Conservation (phyloP, 2,329 filamentous ascomycete genomes). For the Pseudogymnoascus sp. region DNA sequence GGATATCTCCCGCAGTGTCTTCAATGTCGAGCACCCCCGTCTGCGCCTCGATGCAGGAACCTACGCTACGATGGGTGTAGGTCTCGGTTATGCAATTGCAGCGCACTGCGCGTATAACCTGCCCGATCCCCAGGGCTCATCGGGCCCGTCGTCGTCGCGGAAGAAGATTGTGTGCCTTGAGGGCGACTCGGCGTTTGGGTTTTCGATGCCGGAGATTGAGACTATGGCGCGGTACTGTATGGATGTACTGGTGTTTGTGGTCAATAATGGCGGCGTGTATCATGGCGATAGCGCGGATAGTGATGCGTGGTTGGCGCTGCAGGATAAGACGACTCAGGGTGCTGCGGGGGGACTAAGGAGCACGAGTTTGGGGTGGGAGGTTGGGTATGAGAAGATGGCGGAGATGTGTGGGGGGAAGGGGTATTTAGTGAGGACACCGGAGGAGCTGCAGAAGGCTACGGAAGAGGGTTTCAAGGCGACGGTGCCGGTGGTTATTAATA, state of each 20-base stretch:
- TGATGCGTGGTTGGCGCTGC: constrained; percentile 37
- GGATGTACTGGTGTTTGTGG: constrained; percentile 45
- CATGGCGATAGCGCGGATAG: constrained; percentile 34
- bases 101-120: constrained; percentile 47
- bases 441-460: constrained; percentile 42
- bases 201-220: constrained; percentile 46
- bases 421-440: constrained; percentile 41
- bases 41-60: constrained; percentile 49
- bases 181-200: constrained; percentile 48
- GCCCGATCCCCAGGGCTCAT: constrained; percentile 29
- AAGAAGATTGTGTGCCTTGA: constrained; percentile 50
- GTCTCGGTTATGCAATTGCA: constrained; percentile 47
- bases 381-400: constrained; percentile 45
- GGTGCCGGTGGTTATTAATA: constrained; percentile 44
- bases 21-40: constrained; percentile 44
- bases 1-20: constrained; percentile 49
- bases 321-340: constrained; percentile 30
- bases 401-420: constrained; percentile 46
- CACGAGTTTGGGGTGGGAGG: constrained; percentile 44
- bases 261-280: constrained; percentile 47
- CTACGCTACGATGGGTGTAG: constrained; percentile 51
- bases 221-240: constrained; percentile 47
- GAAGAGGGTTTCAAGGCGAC: constrained; percentile 39
- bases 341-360: constrained; percentile 34
- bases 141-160: constrained; percentile 20